Evolutionary conservation across 441 rosid species (phyloP).

Genomic region (Capsella rubella): DNA sequence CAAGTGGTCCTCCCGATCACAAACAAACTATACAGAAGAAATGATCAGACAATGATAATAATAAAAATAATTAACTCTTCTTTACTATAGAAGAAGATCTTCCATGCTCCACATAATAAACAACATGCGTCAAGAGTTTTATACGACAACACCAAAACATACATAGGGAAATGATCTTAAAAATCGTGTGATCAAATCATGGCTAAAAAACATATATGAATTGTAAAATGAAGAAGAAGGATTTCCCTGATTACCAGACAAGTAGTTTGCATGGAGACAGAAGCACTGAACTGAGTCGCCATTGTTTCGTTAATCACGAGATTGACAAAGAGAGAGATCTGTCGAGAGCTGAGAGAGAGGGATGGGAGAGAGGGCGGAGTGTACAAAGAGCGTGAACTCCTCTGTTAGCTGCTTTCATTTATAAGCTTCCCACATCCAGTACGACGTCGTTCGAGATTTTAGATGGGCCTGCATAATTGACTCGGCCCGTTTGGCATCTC

Average conservation of each 20-base stretch:
- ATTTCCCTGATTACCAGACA: slow-evolving; percentile 19
- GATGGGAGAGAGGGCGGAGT: slow-evolving; percentile 44
- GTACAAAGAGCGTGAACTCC: slow-evolving; percentile 40
- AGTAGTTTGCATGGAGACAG: slow-evolving; percentile 51
- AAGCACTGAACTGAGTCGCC: slow-evolving; percentile 55
- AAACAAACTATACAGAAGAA: background rate
- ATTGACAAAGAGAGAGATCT: slow-evolving; percentile 32
- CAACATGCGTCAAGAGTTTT: background rate
- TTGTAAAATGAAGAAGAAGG: background rate
- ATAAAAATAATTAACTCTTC: no score
- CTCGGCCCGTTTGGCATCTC: slow-evolving; percentile 21
- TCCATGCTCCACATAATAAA: background rate
- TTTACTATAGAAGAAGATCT: background rate
- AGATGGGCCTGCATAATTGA: slow-evolving; percentile 4
- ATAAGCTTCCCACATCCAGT: background rate
- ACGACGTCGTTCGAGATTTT: background rate
- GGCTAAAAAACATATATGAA: background rate
- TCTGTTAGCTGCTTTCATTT: slow-evolving; percentile 12
- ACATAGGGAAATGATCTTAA: slow-evolving; percentile 11
- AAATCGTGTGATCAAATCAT: slow-evolving; percentile 7
- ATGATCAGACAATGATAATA: background rate
- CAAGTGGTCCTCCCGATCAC: background rate
- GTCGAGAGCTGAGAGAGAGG: slow-evolving; percentile 13
- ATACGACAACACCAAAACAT: background rate
- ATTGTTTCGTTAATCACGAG: slow-evolving; percentile 43